Evolutionary conservation across 441 rosid genomes (phyloP), one percentile per base, ranked within the genome.

Genomic region (Raphanus hybrid): DNA sequence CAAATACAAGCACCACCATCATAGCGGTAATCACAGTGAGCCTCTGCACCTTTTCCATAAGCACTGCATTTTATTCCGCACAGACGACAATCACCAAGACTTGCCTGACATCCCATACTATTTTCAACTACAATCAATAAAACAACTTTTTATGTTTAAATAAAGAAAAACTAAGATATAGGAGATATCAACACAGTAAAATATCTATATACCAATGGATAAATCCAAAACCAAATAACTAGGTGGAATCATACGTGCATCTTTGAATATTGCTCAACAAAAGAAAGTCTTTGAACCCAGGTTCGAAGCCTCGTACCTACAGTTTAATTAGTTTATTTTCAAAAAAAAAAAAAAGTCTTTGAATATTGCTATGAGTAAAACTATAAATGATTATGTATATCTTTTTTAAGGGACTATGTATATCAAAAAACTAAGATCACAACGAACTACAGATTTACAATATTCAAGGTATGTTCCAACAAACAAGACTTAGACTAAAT

Each of bases 11-110:
- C 52, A 11, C 52, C 52, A 45, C 52, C 52, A 5, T 45, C 52
- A 1, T 45, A 45, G 14, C 52, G 52, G 15, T 12, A 45, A 12
- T 45, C 52, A 45, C 52, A 45, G 52, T 45, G 52, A 45, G 52
- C 52, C 52, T 45, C 52, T 45, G 52, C 52, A 45, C 52, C 52
- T 45, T 45, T 45, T 45, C 52, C 52, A 45, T 45, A 45, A 45
- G 15, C 6, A 45, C 52, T 45, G 52, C 52, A 45, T 45, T 45
- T 45, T 45, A 45, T 45, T 45, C 52, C 52, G 15, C 52, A 45
- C 1, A 45, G 3, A 41, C 4, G 48, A 4, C 48, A 41, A 41
- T 41, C 48, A 12, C 48, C 48, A 41, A 41, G 48, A 41, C 48
- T 41, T 12, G 48, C 48, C 48, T 41, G n/a, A 10, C 48, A 41